phyloP scores from a whole-genome alignment of 2,329 filamentous ascomycete genomes.

The Penicillium sp. region DNA sequence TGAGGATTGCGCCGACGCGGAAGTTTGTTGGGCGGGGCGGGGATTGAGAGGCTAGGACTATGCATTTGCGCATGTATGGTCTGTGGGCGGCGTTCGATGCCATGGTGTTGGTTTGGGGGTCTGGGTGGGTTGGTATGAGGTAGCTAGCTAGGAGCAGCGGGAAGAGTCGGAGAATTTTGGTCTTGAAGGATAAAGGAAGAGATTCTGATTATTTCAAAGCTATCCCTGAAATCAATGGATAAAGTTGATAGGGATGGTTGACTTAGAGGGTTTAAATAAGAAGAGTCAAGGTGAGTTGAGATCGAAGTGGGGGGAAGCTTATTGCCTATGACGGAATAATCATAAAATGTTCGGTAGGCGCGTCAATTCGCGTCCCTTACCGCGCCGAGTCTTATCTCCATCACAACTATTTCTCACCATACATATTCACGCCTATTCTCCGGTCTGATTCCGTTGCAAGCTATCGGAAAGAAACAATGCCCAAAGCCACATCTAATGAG shows the following conservation, averaged over 20 bases:
- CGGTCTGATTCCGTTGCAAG: neutral
- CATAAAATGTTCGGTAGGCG: conserved; percentile 25
- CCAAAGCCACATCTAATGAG: conserved; percentile 14
- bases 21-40: conserved; percentile 89
- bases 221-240: neutral
- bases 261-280: neutral
- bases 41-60: conserved; percentile 74
- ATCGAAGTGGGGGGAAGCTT: neutral
- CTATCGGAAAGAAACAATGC: conserved; percentile 10
- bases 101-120: conserved; percentile 13
- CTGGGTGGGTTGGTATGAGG: neutral
- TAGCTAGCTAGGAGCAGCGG: neutral
- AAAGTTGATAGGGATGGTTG: neutral
- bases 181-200: neutral
- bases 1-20: conserved; percentile 87
- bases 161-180: neutral
- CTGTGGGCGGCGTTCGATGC: conserved; percentile 33
- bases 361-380: conserved; percentile 26
- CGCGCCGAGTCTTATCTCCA: neutral
- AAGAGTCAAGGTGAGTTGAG: neutral
- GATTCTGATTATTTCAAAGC: neutral
- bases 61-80: conserved; percentile 67
- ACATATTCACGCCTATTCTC: neutral
- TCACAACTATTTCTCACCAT: neutral
- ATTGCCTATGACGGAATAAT: conserved; percentile 24